Evolutionary conservation across 2,329 filamentous ascomycete genomes (phyloP), one percentile per base, ranked within the genome.

Genomic region (Apiospora marii): DNA sequence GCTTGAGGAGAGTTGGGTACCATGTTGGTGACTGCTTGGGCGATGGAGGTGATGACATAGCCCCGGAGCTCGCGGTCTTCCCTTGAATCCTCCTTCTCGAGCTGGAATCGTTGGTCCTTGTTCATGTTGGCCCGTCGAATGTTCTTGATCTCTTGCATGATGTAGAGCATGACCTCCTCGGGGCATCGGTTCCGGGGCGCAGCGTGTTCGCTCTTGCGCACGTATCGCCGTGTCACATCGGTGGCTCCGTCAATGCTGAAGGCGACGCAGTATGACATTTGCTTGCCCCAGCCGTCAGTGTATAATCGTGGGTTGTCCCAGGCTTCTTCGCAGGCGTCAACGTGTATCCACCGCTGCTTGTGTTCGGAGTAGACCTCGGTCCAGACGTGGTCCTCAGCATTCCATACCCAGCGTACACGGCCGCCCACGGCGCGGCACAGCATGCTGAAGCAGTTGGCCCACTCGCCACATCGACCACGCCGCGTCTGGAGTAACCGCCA

Each of bases 361-460:
- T 98, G 95, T 75, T 96, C 94, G 2, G 95, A 98, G 84, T 98
- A 99, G 22, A 98, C 93, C 79, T 98, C 96, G 0, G 95, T 98
- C 96, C 96, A 99, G 44, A 98, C 94, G 80, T 98, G 94, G 81
- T 98, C 96, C 83, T 98, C 96, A 43, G 93, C 92, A 78, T 98
- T 98, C 96, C 96, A 99, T 14, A 99, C 93, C 96, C 96, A 99
- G 79, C 96, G 91, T 30, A 98, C 95, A 74, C 96, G 90, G 74
- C 93, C 94, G 68, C 96, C 96, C 13, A 98, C 91, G 5, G 96
- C 96, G 73, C 96, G 91, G 86, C 96, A 98, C 69, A 98, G 89
- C 96, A 99, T 98, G 84, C 93, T 96, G 85, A 99, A 99, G 87
- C 96, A 98, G 84, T 98, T 98, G 76, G 94, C 95, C 95, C 96